Evolutionary conservation across 495 filamentous ascomycete species (phyloP).

Genomic region (Penicillium waksmanii): DNA sequence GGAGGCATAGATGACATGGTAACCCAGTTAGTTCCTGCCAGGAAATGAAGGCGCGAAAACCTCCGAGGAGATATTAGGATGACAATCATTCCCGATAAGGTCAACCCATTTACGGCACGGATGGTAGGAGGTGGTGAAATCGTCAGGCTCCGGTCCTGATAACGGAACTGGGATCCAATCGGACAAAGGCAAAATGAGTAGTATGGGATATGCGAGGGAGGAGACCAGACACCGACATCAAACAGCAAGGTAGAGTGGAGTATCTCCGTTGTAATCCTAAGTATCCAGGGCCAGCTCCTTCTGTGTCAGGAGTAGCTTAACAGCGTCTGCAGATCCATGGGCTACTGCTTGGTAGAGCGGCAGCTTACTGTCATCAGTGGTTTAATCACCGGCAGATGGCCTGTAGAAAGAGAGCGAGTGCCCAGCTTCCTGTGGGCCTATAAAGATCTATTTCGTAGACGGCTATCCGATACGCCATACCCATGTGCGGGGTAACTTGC

Average conservation of each 20-base stretch:
- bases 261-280: constrained; percentile 17
- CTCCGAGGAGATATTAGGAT: too few relatives aligned
- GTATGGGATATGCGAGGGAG: too few relatives aligned
- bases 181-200: too few relatives aligned
- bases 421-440: neutral
- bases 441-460: constrained; percentile 3
- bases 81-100: too few relatives aligned
- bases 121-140: too few relatives aligned
- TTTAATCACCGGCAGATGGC: neutral
- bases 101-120: too few relatives aligned
- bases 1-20: too few relatives aligned
- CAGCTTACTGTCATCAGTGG: constrained; percentile 9
- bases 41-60: too few relatives aligned
- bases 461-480: constrained; percentile 5
- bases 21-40: too few relatives aligned
- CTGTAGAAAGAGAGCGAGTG: neutral
- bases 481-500: constrained; percentile 12
- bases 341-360: constrained; percentile 14
- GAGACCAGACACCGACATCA: neutral
- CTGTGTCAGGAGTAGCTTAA: constrained; percentile 13
- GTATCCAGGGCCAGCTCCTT: constrained; percentile 3
- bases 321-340: constrained; percentile 9
- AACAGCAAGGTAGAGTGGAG: constrained; percentile 18
- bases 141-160: too few relatives aligned
- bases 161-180: too few relatives aligned